Conservation (phyloP, 257 asterid species). For the Solanum piurae region DNA sequence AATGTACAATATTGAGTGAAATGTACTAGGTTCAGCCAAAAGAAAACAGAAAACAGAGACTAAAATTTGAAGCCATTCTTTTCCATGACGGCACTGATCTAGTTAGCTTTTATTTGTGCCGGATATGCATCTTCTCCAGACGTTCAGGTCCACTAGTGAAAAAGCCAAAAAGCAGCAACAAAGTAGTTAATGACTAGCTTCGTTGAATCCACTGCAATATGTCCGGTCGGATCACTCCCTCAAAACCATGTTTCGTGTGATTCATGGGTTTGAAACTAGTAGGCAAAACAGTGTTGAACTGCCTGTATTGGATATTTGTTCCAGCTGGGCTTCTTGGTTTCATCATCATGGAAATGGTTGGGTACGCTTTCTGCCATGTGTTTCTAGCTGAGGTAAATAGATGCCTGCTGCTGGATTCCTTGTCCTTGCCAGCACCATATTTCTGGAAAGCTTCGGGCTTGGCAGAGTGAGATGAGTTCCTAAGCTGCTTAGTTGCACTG, state of each 20-base stretch:
- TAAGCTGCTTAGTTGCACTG: conserved; percentile 17
- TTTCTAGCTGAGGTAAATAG: conserved; percentile 42
- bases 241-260: conserved; percentile 19
- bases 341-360: conserved; percentile 38
- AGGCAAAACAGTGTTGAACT: conserved; percentile 20
- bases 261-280: conserved; percentile 16
- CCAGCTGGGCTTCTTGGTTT: conserved; percentile 42
- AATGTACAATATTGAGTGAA: neutral
- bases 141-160: neutral
- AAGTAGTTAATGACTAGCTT: conserved; percentile 6
- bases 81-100: neutral
- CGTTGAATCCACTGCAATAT: conserved; percentile 46
- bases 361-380: conserved; percentile 35
- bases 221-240: conserved; percentile 49
- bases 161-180: conserved; percentile 1
- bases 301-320: conserved; percentile 43
- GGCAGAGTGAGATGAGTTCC: conserved; percentile 14
- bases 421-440: conserved; percentile 17
- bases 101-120: neutral
- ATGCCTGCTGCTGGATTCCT: conserved; percentile 46
- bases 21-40: neutral
- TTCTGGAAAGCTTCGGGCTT: conserved; percentile 15
- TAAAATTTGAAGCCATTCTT: neutral
- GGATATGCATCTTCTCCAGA: neutral
- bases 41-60: neutral